Percentiles rank a stretch among this genome's conserved stretches.
These are phyloP conservation scores for Mycena maculata DNA, from an alignment of 768 basidiomycete genomes.

Conservation along the genomic window DNA sequence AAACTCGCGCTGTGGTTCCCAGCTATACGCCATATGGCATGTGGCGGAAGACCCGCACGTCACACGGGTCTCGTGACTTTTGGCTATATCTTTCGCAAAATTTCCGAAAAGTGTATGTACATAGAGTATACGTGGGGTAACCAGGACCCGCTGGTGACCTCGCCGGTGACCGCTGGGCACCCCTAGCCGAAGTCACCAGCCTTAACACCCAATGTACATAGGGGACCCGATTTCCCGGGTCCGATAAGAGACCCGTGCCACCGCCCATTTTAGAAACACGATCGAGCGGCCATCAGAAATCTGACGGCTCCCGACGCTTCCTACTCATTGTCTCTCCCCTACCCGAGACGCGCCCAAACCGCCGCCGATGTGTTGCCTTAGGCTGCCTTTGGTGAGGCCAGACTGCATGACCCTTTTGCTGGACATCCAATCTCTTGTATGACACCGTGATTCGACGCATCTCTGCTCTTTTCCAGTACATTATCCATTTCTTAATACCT, in stretches of 20 bases:
- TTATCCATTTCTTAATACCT: too few relatives aligned
- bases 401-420: too few relatives aligned
- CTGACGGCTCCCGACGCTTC: too few relatives aligned
- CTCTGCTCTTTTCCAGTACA: neutral
- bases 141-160: conserved; percentile 1
- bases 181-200: neutral
- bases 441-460: neutral
- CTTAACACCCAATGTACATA: neutral
- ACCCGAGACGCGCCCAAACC: neutral
- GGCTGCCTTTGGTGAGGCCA: neutral
- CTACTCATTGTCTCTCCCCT: neutral
- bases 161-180: conserved; percentile 10
- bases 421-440: too few relatives aligned
- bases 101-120: too few relatives aligned
- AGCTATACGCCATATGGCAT: too few relatives aligned
- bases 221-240: neutral
- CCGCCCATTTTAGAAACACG: neutral
- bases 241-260: neutral
- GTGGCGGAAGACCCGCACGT: too few relatives aligned
- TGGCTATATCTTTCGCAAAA: too few relatives aligned
- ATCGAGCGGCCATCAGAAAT: neutral
- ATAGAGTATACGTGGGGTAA: conserved; percentile 8
- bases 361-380: neutral
- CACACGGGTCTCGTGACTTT: too few relatives aligned
- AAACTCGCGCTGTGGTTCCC: too few relatives aligned